Base-by-base conservation (phyloP, 371 early-diverging fungal genomes). In the Synchytrium microbalum region DNA sequence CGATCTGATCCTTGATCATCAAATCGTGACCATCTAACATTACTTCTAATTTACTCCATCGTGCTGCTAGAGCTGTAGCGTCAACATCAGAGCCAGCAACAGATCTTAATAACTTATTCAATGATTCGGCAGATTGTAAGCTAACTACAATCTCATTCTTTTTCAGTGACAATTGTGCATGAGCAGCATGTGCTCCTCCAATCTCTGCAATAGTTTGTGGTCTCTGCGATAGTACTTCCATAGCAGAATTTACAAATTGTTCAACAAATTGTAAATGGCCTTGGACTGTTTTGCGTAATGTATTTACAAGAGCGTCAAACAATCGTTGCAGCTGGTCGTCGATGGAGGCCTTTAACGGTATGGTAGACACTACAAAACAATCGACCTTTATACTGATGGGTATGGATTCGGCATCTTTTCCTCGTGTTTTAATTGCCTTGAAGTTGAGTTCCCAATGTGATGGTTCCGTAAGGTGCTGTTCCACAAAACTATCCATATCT, bases 1-100 rank as follows among this genome's bases (percentile, higher is more conserved):
- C 80, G 3, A 78, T 74, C 61, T 82, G 83, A 61, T 82, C 83
- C 51, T 72, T 65, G 61, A 82, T 72, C 69, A 82, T 77, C 56
- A 82, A 54, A 61, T 82, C 81, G 61, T 81, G 80, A 53, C 80
- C 73, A 61, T 82, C 78, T 13, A 82, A 64, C 75, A 80, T 75
- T 0, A 82, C 38, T 59, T 82, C 83, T 32, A 82, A 56, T 60
- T 78, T 76, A 60, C 64, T 69, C 79, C 79, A 80, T 32, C 72
- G 70, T 0, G 72, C 51, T 54, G 70, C 69, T 1, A 74, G 61
- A 14, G 62, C 62, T 2, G 72, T 58, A 14, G 66, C 62, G 62
- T 79, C 77, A 8, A 76, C 62, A 25, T 78, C 78, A 16, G 62
- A 53, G 0, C 76, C 79, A 16, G 74, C 68, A 0, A 79, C 79